Percentiles rank a stretch among this genome's conserved stretches.
Evolutionary conservation across 148 eudicot genomes (phyloP).

Genomic region (Cornus kousa): DNA sequence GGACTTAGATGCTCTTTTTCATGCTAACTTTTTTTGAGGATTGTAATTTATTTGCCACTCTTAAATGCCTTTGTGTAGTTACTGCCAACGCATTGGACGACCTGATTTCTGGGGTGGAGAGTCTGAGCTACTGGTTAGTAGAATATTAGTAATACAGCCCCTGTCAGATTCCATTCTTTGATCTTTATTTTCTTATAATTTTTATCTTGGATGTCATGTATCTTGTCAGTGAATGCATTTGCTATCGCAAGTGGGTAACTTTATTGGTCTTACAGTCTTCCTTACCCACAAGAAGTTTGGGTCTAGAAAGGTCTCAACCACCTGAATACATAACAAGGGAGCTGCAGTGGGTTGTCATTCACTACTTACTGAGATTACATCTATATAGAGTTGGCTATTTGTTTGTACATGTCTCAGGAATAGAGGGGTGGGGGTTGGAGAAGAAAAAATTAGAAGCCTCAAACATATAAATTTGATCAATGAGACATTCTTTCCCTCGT

Average conservation of each 20-base stretch:
- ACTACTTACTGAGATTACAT: background rate
- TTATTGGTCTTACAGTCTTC: background rate
- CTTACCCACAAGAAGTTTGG: background rate
- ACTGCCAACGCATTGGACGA: constrained; percentile 86
- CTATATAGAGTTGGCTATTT: too few species aligned
- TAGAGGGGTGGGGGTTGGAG: background rate
- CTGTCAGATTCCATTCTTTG: too few species aligned
- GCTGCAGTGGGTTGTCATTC: background rate
- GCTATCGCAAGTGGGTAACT: background rate
- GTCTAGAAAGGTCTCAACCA: too few species aligned
- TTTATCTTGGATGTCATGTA: background rate
- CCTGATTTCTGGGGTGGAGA: constrained; percentile 99
- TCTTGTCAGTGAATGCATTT: background rate
- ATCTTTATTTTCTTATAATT: background rate
- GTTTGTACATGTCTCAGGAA: background rate
- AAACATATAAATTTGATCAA: background rate
- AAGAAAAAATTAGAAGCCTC: background rate
- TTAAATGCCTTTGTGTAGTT: constrained; percentile 35
- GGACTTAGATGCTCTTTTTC: constrained; percentile 1
- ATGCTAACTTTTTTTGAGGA: background rate
- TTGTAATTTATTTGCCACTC: background rate
- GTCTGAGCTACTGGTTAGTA: constrained; percentile 89
- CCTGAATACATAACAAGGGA: too few species aligned
- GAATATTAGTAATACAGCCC: background rate
- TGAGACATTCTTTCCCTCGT: background rate